Base-by-base conservation (phyloP, 257 asterid species). In the Dorcoceras hygrometricum region DNA sequence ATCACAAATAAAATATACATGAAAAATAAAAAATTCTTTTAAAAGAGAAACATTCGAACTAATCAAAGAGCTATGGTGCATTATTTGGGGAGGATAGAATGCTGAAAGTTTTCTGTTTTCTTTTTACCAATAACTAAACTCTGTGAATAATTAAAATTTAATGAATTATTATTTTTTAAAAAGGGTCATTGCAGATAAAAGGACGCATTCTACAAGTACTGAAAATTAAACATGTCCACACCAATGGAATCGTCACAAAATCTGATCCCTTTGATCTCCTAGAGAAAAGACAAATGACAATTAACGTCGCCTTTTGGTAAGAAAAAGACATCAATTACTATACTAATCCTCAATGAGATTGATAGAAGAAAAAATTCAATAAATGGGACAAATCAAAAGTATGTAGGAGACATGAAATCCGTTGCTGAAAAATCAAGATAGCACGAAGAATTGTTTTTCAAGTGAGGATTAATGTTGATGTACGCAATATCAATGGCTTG, bases 201-300 rank as follows among this genome's bases (percentile, higher is more conserved):
- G 36, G 43, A 34, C 69, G n/a, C 19, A 46, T 63, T 63, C 58
- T 43, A 46, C 39, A 10, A 29, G 10, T 29, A n/a, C 48, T 26
- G 58, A 64, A 24, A 58, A 29, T 28, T 26, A 65, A 23, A 4
- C 57, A 39, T 63, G 57, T 23, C 51, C 56, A 24, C 19, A 68
- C 58, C 61, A 68, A 64, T 75, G 80, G 57, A 60, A 32, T 65
- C 54, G 76, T 63, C 76, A 73, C 76, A 19, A 43, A 71, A 59
- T 51, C 71, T 28, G 61, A 67, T 39, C 75, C 71, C n/a, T n/a
- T n/a, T 70, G 62, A 61, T 75, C 63, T 66, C 70, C 25, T 32
- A 34, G 25, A 72, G 28, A 80, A 60, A 43, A 67, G 75, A 81
- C 81, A 65, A 77, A 69, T 66, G 68, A 59, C 77, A 50, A 65